phyloP scores from a whole-genome alignment of 2,329 filamentous ascomycete species.

The Cordyceps cicadae region DNA sequence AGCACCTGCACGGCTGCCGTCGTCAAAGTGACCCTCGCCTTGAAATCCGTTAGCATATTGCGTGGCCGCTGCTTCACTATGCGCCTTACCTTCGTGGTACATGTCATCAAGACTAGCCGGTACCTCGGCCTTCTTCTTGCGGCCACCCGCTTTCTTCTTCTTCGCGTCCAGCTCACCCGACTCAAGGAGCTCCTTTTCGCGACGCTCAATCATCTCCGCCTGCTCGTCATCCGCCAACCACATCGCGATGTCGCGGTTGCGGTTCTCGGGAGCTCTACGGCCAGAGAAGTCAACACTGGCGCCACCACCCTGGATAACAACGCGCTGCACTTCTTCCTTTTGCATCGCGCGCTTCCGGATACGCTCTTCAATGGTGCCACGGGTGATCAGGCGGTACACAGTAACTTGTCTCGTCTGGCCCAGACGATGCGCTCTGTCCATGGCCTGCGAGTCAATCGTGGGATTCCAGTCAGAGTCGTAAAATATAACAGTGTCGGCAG shows the following conservation, averaged over 20 bases:
- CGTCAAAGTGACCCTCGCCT: constrained; percentile 97
- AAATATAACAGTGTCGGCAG: constrained; percentile 97
- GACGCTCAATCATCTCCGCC: constrained; percentile 84
- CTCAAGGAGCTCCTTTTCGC: constrained; percentile 78
- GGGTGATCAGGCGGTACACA: constrained; percentile 94
- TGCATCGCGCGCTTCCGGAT: constrained; percentile 95
- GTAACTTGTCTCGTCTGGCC: constrained; percentile 94
- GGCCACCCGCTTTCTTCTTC: constrained; percentile 50
- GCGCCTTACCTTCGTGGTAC: constrained; percentile 90
- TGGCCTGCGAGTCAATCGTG: constrained; percentile 96
- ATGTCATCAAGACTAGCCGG: constrained; percentile 79
- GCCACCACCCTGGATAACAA: constrained; percentile 88
- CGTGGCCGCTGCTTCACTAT: background rate
- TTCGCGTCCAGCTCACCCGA: constrained; percentile 59
- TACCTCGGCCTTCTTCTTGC: constrained; percentile 45
- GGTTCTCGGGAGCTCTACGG: constrained; percentile 74
- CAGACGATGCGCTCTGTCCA: constrained; percentile 96
- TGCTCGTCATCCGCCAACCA: constrained; percentile 98
- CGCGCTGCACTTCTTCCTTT: constrained; percentile 97
- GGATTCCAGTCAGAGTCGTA: constrained; percentile 99
- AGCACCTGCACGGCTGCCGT: constrained; percentile 57
- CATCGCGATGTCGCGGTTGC: constrained; percentile 96
- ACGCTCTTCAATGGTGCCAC: constrained; percentile 93
- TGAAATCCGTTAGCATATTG: constrained; percentile 19
- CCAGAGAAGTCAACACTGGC: constrained; percentile 95